A percentile compares a stretch with the other conserved stretches of the same genome.
These are phyloP conservation scores for Eucalyptus sp. DNA, from an alignment of 345 rosid species.

Conservation along the genomic window DNA sequence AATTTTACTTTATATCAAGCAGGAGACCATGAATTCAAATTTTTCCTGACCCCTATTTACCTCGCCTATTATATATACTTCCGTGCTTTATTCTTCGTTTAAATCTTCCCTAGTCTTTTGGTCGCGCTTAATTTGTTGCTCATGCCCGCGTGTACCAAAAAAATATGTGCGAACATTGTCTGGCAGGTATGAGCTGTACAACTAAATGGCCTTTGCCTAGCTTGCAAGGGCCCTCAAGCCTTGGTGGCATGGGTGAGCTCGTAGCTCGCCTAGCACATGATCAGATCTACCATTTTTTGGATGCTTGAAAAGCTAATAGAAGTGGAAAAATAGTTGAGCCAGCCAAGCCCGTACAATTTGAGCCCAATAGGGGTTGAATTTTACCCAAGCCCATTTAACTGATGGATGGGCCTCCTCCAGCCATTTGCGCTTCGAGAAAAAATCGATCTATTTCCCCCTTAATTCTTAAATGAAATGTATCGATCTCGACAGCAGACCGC, in stretches of 20 bases:
- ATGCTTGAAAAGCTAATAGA: not conserved
- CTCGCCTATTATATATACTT: not conserved
- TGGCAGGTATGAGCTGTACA: not conserved
- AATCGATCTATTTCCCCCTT: not conserved
- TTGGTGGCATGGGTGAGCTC: too few species aligned
- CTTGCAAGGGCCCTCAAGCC: not conserved
- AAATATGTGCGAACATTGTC: not conserved
- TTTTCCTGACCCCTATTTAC: not conserved
- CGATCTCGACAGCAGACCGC: not conserved
- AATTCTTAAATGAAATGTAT: not conserved
- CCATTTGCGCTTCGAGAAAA: not conserved
- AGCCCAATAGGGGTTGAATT: not conserved
- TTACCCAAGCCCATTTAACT: not conserved
- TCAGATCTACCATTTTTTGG: not conserved
- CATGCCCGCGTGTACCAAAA: not conserved
- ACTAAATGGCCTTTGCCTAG: not conserved
- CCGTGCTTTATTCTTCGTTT: not conserved
- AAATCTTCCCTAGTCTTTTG: not conserved
- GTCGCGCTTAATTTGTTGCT: not conserved
- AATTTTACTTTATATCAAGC: not conserved
- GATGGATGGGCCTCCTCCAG: not conserved
- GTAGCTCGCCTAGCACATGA: not conserved
- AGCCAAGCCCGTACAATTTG: not conserved
- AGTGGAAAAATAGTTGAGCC: not conserved
- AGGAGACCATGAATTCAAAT: not conserved